Evolutionary conservation across 345 rosid genomes (phyloP).

Genomic region (Moringa oleifera): DNA sequence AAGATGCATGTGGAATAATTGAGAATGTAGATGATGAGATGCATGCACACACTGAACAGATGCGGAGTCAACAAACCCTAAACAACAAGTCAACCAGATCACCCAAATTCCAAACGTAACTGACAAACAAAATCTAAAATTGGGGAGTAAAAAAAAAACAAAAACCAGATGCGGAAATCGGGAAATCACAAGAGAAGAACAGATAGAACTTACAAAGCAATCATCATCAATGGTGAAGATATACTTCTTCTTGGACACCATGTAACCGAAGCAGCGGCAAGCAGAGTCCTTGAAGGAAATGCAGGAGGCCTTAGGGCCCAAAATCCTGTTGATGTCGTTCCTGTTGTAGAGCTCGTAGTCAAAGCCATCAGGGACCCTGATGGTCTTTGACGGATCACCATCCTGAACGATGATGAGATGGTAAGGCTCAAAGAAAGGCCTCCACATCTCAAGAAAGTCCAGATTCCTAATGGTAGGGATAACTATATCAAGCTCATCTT

Average conservation of each 20-base stretch:
- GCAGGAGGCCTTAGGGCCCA: conserved; percentile 93
- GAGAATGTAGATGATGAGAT: not conserved
- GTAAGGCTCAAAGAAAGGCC: conserved; percentile 92
- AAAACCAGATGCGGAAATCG: conserved; percentile 11
- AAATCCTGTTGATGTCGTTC: conserved; percentile 76
- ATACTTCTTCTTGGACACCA: conserved; percentile 98
- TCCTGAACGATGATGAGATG: conserved; percentile 95
- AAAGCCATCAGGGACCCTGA: conserved; percentile 81
- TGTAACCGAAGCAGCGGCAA: conserved; percentile 95
- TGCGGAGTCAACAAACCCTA: not conserved
- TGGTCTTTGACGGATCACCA: conserved; percentile 84
- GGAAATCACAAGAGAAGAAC: not conserved
- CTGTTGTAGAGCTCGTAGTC: conserved; percentile 92
- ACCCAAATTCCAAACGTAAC: conserved; percentile 1
- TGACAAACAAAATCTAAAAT: conserved; percentile 14
- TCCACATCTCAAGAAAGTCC: conserved; percentile 97
- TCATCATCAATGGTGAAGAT: conserved; percentile 96
- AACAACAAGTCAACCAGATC: not conserved
- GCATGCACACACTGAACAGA: not conserved
- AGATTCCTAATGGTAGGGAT: conserved; percentile 92
- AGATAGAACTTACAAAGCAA: conserved; percentile 91
- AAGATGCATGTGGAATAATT: not conserved
- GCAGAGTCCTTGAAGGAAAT: conserved; percentile 97
- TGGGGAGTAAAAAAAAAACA: conserved; percentile 2
- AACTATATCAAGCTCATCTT: conserved; percentile 88